A percentile compares a stretch with the other conserved stretches of the same genome.
phyloP scores from a whole-genome alignment of 331 rosid species.

The Quercus lobata region DNA sequence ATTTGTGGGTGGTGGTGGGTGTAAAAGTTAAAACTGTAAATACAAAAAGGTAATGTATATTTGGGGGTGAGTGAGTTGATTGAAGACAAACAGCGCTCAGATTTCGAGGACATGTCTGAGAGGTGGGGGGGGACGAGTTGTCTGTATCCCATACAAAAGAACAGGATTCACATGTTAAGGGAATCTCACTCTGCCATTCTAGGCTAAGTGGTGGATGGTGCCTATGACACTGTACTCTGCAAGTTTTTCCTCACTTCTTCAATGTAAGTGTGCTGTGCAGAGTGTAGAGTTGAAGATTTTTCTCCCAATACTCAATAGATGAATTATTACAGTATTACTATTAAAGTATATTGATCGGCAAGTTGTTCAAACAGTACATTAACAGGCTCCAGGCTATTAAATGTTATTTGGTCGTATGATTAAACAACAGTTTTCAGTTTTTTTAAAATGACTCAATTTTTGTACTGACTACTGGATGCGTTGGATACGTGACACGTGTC shows the following conservation, averaged over 20 bases:
- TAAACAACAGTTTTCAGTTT: rapidly evolving
- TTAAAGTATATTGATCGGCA: too few relatives aligned
- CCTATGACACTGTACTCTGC: neutral
- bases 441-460: rapidly evolving
- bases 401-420: too few relatives aligned
- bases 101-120: conserved; percentile 26
- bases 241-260: neutral
- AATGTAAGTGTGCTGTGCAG: too few relatives aligned
- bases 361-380: too few relatives aligned
- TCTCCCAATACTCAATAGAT: too few relatives aligned
- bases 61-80: neutral
- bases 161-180: conserved; percentile 25
- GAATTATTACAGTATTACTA: too few relatives aligned
- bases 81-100: conserved; percentile 10
- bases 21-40: neutral
- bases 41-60: neutral
- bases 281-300: too few relatives aligned
- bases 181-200: conserved; percentile 21
- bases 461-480: too few relatives aligned
- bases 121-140: conserved; percentile 12
- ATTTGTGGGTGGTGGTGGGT: too few relatives aligned
- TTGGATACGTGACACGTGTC: rapidly evolving
- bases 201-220: neutral
- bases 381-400: too few relatives aligned
- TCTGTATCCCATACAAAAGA: neutral